Base-by-base conservation (phyloP, 2,329 filamentous ascomycete species). In the Penicillium sp. region DNA sequence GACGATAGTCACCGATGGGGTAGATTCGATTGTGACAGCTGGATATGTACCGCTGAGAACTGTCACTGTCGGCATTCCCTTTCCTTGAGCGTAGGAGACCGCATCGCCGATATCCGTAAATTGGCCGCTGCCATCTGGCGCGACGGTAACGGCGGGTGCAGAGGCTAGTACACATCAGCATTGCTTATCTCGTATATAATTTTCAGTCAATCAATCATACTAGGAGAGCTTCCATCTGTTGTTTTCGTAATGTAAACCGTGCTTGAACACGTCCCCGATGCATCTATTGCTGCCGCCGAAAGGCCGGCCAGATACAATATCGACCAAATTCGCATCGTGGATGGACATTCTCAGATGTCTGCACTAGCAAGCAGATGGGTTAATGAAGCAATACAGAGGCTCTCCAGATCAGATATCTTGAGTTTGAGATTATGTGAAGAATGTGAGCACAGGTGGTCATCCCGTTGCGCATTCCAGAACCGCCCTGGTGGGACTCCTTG, bases 31-130 rank as follows among this genome's bases (percentile, higher is more conserved):
- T 0, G 74, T 73, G 26, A 83, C 69, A 7, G 74, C 72, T 58
- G 83, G 80, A 60, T 83, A 84, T 0, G 79, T 82, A 15, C 81
- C 82, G 1, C 80, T 75, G 5, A 78, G 73, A 19, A 83, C 73
- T 13, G 78, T 76, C 1, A 84, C 79, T 0, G 81, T 82, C 1
- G 81, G 75, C 24, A 79, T 72, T 1, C 70, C 75, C 55, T 76
- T 76, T 54, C 68, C 74, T 63, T 81, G 76, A 0, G 82, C 82
- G 33, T 79, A 80, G 3, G 75, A 70, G 19, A 83, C 75, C 30
- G 81, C 81, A 17, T 78, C 73, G 54, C 75, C 76, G 66, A 84
- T 82, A 12, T 75, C 79, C 17, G 80, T 81, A 59, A 79, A 83
- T 53, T 82, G 78, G 22, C 77, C 80, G 24, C 73, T 78, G 33